These are phyloP conservation scores for Leonotis leonurus DNA, from an alignment of 257 asterid genomes.

Conservation along the genomic window DNA sequence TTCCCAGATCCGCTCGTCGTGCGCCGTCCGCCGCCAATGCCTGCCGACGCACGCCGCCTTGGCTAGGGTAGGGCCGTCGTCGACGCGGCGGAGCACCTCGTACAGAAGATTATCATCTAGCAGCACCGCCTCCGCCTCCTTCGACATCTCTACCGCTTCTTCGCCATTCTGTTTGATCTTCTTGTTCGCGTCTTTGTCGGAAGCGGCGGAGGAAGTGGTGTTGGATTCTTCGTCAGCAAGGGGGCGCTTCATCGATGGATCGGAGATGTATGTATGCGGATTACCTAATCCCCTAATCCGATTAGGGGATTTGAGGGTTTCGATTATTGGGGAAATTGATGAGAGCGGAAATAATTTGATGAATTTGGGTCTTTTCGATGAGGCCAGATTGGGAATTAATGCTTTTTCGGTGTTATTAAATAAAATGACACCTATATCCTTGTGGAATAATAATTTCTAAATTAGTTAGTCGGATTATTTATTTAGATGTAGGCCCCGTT, in stretches of 20 bases:
- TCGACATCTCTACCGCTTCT: conserved; percentile 18
- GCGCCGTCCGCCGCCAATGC: conserved; percentile 75
- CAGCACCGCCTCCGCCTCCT: conserved; percentile 44
- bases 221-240: conserved; percentile 14
- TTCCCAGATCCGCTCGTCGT: conserved; percentile 90
- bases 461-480: too few species aligned
- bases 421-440: too few species aligned
- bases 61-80: conserved; percentile 82
- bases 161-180: conserved; percentile 30
- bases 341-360: too few species aligned
- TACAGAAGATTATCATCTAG: conserved; percentile 74
- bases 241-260: conserved; percentile 42
- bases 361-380: too few species aligned
- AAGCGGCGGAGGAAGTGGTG: conserved; percentile 7
- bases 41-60: conserved; percentile 75
- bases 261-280: too few species aligned
- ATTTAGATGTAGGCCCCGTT: too few species aligned
- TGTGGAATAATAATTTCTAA: too few species aligned
- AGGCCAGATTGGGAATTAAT: too few species aligned
- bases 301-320: too few species aligned
- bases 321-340: too few species aligned
- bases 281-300: too few species aligned
- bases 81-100: conserved; percentile 84
- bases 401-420: too few species aligned
- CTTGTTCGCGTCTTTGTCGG: conserved; percentile 28